Conservation (phyloP, 495 filamentous ascomycete genomes). For the Achaetomiella virescens region DNA sequence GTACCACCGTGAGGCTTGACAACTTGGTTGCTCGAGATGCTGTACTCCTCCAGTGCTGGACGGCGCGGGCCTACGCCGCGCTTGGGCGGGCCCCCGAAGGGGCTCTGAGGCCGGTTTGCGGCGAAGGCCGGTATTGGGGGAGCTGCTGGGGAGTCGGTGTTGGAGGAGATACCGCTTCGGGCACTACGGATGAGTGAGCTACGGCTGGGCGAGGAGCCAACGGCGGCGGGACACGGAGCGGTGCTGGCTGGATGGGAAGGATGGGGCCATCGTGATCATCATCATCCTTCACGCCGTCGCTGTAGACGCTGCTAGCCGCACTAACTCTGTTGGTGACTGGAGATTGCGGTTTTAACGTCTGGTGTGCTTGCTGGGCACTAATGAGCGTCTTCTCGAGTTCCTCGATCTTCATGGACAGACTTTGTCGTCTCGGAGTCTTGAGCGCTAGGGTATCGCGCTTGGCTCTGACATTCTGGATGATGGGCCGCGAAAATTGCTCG, state of each 20-base stretch:
- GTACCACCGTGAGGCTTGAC: not conserved
- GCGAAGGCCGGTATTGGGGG: not conserved
- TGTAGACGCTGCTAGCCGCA: constrained; percentile 26
- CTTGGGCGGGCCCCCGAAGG: constrained; percentile 9
- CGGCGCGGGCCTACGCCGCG: constrained; percentile 18
- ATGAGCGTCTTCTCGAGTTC: constrained; percentile 31
- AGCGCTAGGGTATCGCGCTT: constrained; percentile 39
- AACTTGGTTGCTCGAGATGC: constrained; percentile 11
- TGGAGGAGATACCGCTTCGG: not conserved
- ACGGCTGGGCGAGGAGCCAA: not conserved
- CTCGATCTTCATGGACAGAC: constrained; percentile 43
- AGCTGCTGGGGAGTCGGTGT: not conserved
- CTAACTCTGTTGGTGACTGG: constrained; percentile 8
- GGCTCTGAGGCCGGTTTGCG: constrained; percentile 10
- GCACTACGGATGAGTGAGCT: not conserved
- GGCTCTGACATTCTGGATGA: constrained; percentile 38
- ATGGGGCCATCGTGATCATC: constrained; percentile 21
- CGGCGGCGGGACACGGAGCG: constrained; percentile 16
- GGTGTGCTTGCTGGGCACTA: constrained; percentile 17
- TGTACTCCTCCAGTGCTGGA: constrained; percentile 27
- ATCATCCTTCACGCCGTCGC: constrained; percentile 15
- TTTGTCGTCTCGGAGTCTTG: constrained; percentile 28
- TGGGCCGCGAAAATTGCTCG: constrained; percentile 25
- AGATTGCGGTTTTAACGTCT: not conserved
- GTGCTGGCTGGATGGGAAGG: constrained; percentile 22